Evolutionary conservation across 1,139 yeast genomes (phyloP), one percentile per base, ranked within the genome.

Genomic region (Blastobotrys arbuscula): DNA sequence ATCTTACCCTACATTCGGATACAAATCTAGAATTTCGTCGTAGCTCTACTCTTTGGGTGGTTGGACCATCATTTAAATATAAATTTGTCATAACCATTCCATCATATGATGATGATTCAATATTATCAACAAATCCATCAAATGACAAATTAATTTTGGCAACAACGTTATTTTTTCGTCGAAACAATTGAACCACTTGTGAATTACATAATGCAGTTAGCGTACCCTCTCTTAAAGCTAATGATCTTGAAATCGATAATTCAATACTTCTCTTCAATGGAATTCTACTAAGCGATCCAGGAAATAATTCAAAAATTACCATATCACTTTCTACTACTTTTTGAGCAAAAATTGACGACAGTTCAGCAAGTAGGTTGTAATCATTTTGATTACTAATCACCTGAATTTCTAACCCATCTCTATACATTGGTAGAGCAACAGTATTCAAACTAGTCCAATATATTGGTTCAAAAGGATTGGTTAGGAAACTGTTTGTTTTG

Each of bases 31-130:
- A 42, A 15, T 45, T 37, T 15, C 33, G 34, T 12, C 39, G 37
- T 15, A 38, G 26, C 10, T 44, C 49, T 2, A 30, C 40, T 7
- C 23, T 10, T 6, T 28, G 15, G 16, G 2, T n/a, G 5, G 13
- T 4, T 13, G 51, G 51, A 2, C 51, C 51, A 26, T 45, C 49
- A 13, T 7, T 15, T 13, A 49, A 34, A 23, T 44, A 38, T 19
- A 49, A 12, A 8, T 21, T n/a, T 7, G 28, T 13, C 18, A 38
- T 26, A 13, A 33, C 20, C 13, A 31, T 31, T 4, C 37, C 43
- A 4, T 30, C 45, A 35, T 20, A n/a, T 15, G 9, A 30, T 18
- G 20, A 8, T 5, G 30, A 19, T 7, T 23, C 26, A 7, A 15
- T 3, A 20, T 23, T 24, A 12, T 12, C 8, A 6, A 42, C 19